Percentiles rank a stretch among this genome's conserved stretches.
Conservation (phyloP, 179 eudicot genomes). For the Patellifolia procumbens region DNA sequence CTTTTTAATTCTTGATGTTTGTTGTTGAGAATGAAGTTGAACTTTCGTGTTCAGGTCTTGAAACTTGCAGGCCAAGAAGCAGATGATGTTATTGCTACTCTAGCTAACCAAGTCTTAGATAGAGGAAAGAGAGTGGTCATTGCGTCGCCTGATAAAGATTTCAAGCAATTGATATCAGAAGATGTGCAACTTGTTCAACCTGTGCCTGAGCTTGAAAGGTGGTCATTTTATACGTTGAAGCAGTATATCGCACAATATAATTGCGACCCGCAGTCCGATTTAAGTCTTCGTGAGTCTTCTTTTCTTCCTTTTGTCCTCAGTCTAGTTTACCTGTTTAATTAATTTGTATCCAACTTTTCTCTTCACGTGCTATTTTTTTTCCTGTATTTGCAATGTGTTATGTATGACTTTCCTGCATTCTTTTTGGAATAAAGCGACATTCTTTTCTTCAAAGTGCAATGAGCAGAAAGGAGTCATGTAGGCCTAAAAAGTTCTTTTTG, state of each 20-base stretch:
- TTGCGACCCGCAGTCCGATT: constrained; percentile 84
- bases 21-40: constrained; percentile 16
- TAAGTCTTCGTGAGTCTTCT: constrained; percentile 64
- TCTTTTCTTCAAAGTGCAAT: not conserved
- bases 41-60: constrained; percentile 54
- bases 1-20: not conserved
- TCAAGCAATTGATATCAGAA: constrained; percentile 91
- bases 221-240: constrained; percentile 95
- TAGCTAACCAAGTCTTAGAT: constrained; percentile 58
- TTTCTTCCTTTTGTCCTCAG: not conserved
- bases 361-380: not conserved
- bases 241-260: constrained; percentile 80
- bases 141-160: constrained; percentile 98
- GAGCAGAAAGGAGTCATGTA: not conserved
- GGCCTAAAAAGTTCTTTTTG: not conserved
- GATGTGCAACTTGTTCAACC: constrained; percentile 94
- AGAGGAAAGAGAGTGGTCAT: constrained; percentile 67
- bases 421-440: not conserved
- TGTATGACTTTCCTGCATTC: not conserved
- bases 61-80: constrained; percentile 82
- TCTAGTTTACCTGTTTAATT: not conserved
- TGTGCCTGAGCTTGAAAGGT: constrained; percentile 62
- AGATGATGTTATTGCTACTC: constrained; percentile 93
- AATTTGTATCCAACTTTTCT: constrained; percentile 10
- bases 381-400: not conserved